Percentiles rank a stretch among this genome's conserved stretches.
Conservation (phyloP, 2,329 filamentous ascomycete genomes). For the Cladophialophora immunda region DNA sequence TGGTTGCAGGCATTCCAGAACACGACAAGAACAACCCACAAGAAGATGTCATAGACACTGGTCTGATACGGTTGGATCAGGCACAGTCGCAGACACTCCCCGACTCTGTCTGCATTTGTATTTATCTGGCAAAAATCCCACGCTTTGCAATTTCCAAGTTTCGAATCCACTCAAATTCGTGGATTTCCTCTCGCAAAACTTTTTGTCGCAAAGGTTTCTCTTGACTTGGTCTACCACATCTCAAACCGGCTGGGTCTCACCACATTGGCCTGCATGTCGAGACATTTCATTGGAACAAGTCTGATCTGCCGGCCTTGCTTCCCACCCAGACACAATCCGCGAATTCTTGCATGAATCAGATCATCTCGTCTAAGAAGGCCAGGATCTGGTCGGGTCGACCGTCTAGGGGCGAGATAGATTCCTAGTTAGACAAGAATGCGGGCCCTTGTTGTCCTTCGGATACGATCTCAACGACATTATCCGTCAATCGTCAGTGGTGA, state of each 20-base stretch:
- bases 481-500: neutral
- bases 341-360: neutral
- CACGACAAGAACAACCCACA: neutral
- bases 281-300: neutral
- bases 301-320: neutral
- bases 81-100: neutral
- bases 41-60: neutral
- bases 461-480: neutral
- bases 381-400: neutral
- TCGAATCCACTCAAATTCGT: neutral
- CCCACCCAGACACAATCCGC: neutral
- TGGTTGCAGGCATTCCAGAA: neutral
- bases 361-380: neutral
- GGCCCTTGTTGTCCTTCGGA: neutral
- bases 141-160: neutral
- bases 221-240: neutral
- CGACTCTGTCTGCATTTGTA: neutral
- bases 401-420: neutral
- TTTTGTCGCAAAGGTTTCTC: neutral
- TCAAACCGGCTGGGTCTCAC: neutral
- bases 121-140: neutral
- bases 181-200: constrained; percentile 1
- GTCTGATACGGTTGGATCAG: neutral
- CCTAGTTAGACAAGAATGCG: neutral
- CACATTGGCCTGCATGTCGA: neutral